Evolutionary conservation across 1,139 yeast genomes (phyloP), one percentile per base, ranked within the genome.

Genomic region (Fermentozyma sake): DNA sequence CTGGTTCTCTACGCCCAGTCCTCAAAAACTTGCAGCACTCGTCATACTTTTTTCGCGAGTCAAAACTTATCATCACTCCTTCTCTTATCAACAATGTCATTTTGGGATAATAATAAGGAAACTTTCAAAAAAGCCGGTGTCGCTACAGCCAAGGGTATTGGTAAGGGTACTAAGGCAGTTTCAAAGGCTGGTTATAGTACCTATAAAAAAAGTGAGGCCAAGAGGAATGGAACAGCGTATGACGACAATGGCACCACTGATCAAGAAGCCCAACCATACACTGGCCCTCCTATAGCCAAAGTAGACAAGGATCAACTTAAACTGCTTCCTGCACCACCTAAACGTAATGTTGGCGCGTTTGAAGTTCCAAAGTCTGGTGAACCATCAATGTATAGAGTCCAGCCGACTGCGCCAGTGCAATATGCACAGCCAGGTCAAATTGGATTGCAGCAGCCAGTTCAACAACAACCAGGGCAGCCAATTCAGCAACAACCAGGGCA

Each of bases 261-360:
- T 14, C n/a, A 4, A 4, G 14, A 12, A 7, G 11, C 24, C 14
- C 17, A 26, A 18, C 11, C 33, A 20, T 26, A 24, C 28, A 14
- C 32, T 16, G 23, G 41, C 20, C 31, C 44, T 10, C 35, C 46
- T 13, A 19, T 34, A 27, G 58, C 67, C 10, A 24, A 58, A 24
- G 32, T 46, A 1, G 38, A 59, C 2, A 42, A 61, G 23, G 50
- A 48, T 18, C 68, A 68, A 37, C 68, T 75, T 6, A 40, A 46
- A 4, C 32, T 52, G 8, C 63, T 74, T 33, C 78, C 80, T 8
- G 68, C 79, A 1, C 82, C 81, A 1, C 82, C 81, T 1, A 50
- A 42, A 40, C 58, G 60, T 50, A 52, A 40, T 24, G 66, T 58
- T 1, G 49, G 46, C 0, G 34, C 55, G 2, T 26, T 26, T 22